Base-by-base conservation (phyloP, 2,329 filamentous ascomycete genomes). In the Ophiostoma piceae region DNA sequence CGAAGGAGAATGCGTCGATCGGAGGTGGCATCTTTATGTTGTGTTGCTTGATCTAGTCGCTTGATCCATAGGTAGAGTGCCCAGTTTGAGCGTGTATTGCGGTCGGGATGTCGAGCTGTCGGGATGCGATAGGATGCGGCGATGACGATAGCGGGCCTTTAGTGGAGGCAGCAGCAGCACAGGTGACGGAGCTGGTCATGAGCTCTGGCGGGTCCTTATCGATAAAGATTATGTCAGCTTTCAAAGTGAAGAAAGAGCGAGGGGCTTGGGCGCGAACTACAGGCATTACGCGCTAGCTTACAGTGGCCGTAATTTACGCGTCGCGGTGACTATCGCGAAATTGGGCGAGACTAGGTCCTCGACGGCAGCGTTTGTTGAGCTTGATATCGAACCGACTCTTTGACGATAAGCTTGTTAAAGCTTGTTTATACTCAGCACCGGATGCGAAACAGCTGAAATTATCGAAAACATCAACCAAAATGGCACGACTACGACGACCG, bases 1-100 rank as follows among this genome's bases (percentile, higher is more conserved):
- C 94, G 82, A 98, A 98, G 39, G 94, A 96, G 80, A 97, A 97
- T 68, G 94, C 90, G 81, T 99, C 95, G 92, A 97, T 97, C 39
- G 47, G 39, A 51, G 47, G 39, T 16, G 51, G 14, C 39, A 16
- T 43, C n/a, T 22, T 35, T 35, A 35, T 35, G 35, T 35, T 12
- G 66, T 29, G 35, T n/a, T 29, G 19, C 3, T 8, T 14, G 22
- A 11, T 26, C 3, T 26, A 57, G 2, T 57, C 3, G 3, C 3
- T 16, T 22, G 9, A 22, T 11, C 51, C 51, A 57, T 57, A 22
- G 51, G 22, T 22, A 57, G 11, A 22, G 9, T 57, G 51, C 22
- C 51, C 11, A 5, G 26, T 3, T 57, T 1, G 39, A 41, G 39
- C 39, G 9, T 41, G 39, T 14, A 41, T 14, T 2, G 39, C 11